Percentiles rank a stretch among this genome's conserved stretches.
Conservation (phyloP, 1,284 basidiomycete genomes). For the Leccinum solheimii region DNA sequence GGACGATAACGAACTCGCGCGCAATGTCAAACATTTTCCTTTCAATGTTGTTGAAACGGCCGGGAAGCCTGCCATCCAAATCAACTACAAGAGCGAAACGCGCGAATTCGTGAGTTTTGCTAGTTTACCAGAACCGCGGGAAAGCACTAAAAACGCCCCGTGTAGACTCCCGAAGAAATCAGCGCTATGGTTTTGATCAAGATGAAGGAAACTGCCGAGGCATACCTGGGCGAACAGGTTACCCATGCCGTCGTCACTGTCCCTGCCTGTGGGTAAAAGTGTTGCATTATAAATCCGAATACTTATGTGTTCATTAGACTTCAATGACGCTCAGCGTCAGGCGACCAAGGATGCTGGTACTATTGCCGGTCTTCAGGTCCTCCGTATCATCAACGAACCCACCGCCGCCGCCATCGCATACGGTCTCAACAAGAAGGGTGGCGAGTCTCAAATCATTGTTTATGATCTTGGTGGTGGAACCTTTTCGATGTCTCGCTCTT, state of each 20-base stretch:
- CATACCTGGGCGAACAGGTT: slow-evolving; percentile 95
- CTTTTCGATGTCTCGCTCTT: slow-evolving; percentile 95
- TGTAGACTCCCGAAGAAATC: slow-evolving; percentile 82
- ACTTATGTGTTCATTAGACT: slow-evolving; percentile 54
- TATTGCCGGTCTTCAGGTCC: slow-evolving; percentile 93
- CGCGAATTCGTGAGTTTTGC: slow-evolving; percentile 73
- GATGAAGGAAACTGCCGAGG: slow-evolving; percentile 99
- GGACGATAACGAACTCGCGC: slow-evolving; percentile 75
- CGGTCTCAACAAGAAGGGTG: slow-evolving; percentile 94
- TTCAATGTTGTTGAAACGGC: slow-evolving; percentile 79
- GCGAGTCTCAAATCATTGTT: slow-evolving; percentile 95
- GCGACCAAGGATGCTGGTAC: slow-evolving; percentile 98
- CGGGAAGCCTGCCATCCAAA: slow-evolving; percentile 85
- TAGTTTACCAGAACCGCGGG: background rate
- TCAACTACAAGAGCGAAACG: slow-evolving; percentile 83
- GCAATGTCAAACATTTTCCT: slow-evolving; percentile 88
- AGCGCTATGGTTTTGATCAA: slow-evolving; percentile 94
- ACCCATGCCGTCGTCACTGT: slow-evolving; percentile 98
- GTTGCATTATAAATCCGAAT: slow-evolving; percentile 12
- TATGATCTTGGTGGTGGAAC: slow-evolving; percentile 99
- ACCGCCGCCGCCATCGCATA: slow-evolving; percentile 98
- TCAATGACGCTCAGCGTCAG: slow-evolving; percentile 99
- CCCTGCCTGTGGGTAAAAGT: slow-evolving; percentile 71
- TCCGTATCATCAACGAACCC: slow-evolving; percentile 99
- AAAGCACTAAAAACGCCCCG: background rate